Percentiles rank a stretch among this genome's conserved stretches.
Conservation (phyloP, 225 moss, liverwort and hornwort species). For the Bryoerythrophyllum caledonicum region DNA sequence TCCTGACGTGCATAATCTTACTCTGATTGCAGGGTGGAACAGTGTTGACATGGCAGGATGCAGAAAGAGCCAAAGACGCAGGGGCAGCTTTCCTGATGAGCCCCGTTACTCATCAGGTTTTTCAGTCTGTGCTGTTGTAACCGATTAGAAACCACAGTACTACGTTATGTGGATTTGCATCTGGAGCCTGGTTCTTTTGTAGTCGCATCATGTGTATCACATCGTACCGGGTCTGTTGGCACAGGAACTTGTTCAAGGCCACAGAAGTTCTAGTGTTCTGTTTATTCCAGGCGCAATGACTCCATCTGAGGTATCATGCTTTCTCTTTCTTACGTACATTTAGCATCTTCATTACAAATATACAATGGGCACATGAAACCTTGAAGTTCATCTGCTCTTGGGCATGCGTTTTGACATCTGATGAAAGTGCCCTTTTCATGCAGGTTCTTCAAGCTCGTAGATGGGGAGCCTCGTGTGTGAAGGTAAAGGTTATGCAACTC, state of each 20-base stretch:
- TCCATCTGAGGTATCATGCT: conserved; percentile 65
- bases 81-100: conserved; percentile 76
- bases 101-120: conserved; percentile 67
- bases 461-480: conserved; percentile 75
- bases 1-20: too few relatives aligned
- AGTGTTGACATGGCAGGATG: conserved; percentile 65
- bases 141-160: background rate
- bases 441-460: conserved; percentile 72
- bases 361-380: background rate
- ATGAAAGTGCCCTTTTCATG: conserved; percentile 11
- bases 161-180: background rate
- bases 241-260: conserved; percentile 55
- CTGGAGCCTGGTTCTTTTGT: background rate
- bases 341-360: background rate
- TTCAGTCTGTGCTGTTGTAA: background rate
- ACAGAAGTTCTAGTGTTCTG: conserved; percentile 54
- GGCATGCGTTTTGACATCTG: background rate
- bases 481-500: conserved; percentile 43
- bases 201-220: background rate
- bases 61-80: conserved; percentile 64
- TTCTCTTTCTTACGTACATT: background rate
- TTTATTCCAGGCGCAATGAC: conserved; percentile 82
- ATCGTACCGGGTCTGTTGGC: conserved; percentile 14
- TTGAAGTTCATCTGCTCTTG: background rate
- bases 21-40: conserved; percentile 73